Base-by-base conservation (phyloP, 768 basidiomycete genomes). In the Phaeotremella skinneri region DNA sequence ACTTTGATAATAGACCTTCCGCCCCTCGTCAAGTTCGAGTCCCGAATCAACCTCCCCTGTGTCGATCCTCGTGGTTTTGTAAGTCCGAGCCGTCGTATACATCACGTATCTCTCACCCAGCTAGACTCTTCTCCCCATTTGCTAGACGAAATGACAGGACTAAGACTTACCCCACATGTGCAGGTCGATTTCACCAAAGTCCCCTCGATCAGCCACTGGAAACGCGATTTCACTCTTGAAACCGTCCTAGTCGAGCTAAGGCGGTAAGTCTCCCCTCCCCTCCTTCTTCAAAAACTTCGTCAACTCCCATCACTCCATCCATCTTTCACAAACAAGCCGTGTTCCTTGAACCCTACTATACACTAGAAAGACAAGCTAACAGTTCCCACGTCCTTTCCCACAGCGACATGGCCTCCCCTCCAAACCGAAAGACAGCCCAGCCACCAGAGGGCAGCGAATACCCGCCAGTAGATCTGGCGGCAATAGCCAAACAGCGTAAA, bases 391-490 rank as follows among this genome's bases (percentile, higher is more conserved):
- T 14, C 27, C 30, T n/a, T 26, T 39, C 11, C 23, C 14, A 9
- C 66, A 97, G 93, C 80, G 92, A 96, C 78, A 98, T 99, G 96
- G 91, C 87, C 2, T 84, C 88, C 49, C 85, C 88, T 72, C 83
- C 83, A 61, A 99, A 98, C 78, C 81, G 91, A 67, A 98, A 98
- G 80, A 82, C 93, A 34, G 89, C 91, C 31, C 96, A 99, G 79
- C 96, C 96, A 2, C 84, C 87, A 17, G 96, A 99, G 75, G 91
- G 91, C 1, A 66, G 77, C 49, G 78, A 77, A 55, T 81, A 74
- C 72, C 73, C 75, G 1, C 70, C 73, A 2, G 34, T 66, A 29
- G 73, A 76, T 39, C 58, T 76, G 17, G 43, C 69, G 11, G 47
- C 53, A 1, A 55, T 76, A 23, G 72, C 75, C 17, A 66, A 62